Evolutionary conservation across 2,329 filamentous ascomycete species (phyloP).

Genomic region (Colletotrichum eremochloae): DNA sequence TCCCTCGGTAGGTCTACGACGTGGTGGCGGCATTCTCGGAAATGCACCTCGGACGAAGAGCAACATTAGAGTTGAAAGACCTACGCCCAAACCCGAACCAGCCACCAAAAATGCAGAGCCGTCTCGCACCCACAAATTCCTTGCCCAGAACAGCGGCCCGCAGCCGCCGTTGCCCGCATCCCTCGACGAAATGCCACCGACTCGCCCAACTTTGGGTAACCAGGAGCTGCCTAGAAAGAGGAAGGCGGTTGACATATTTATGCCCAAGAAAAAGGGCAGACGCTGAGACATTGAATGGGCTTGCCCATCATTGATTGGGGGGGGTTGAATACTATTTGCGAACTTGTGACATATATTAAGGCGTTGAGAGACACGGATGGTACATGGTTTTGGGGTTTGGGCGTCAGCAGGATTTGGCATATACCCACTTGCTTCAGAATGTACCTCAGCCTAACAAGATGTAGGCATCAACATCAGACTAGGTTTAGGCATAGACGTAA

Average conservation of each 20-base stretch:
- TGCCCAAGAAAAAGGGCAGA: conserved; percentile 59
- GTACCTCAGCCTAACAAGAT: neutral
- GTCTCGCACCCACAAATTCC: conserved; percentile 17
- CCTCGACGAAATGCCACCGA: conserved; percentile 29
- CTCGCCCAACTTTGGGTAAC: conserved; percentile 20
- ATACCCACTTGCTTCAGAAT: conserved; percentile 32
- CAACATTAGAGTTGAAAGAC: conserved; percentile 36
- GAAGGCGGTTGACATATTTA: conserved; percentile 64
- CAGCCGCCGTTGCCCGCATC: conserved; percentile 44
- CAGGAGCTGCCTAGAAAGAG: conserved; percentile 52
- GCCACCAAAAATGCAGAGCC: neutral
- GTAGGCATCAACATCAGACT: neutral
- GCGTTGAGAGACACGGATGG: conserved; percentile 15
- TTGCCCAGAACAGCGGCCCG: conserved; percentile 5
- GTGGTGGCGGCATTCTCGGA: conserved; percentile 31
- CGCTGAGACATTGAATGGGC: neutral
- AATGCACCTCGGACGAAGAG: conserved; percentile 34
- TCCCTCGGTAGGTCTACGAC: conserved; percentile 20
- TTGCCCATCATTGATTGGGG: neutral
- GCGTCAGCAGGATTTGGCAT: conserved; percentile 27
- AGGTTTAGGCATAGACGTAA: neutral
- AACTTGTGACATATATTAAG: conserved; percentile 6
- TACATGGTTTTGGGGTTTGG: neutral
- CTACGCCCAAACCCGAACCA: conserved; percentile 17
- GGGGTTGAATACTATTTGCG: neutral